These are phyloP conservation scores for Ganoderma resinaceum DNA, from an alignment of 1,284 basidiomycete genomes.

Conservation along the genomic window DNA sequence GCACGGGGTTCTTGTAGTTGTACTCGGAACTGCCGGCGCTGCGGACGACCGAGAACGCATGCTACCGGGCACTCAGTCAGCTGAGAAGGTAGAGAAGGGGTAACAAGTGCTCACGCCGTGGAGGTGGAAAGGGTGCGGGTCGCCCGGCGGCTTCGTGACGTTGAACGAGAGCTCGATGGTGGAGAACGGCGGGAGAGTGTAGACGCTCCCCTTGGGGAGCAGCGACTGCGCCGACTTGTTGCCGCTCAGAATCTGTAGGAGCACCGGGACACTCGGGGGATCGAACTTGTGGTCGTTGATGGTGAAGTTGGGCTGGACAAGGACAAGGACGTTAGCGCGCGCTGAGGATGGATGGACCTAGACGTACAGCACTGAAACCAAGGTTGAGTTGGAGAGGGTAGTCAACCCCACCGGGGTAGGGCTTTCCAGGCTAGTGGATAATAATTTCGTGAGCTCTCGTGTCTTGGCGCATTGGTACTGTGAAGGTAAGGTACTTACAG, in stretches of 20 bases:
- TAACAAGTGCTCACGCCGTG: conserved; percentile 46
- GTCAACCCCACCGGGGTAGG: conserved; percentile 39
- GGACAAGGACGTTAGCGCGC: neutral
- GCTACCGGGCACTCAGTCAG: conserved; percentile 8
- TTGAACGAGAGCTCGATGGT: conserved; percentile 46
- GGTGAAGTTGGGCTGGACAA: conserved; percentile 27
- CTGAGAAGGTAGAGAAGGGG: neutral
- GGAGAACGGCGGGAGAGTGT: conserved; percentile 37
- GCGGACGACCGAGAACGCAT: conserved; percentile 28
- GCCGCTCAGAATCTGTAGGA: conserved; percentile 47
- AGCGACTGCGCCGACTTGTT: conserved; percentile 38
- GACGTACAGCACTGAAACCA: conserved; percentile 17
- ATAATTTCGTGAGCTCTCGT: neutral
- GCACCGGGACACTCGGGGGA: conserved; percentile 41
- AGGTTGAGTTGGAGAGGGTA: conserved; percentile 33
- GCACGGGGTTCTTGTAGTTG: conserved; percentile 47
- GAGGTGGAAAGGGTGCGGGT: conserved; percentile 49
- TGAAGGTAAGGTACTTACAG: conserved; percentile 10
- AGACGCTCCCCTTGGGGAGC: conserved; percentile 43
- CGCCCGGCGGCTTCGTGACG: conserved; percentile 32
- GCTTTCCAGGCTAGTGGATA: conserved; percentile 35
- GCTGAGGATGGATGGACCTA: neutral
- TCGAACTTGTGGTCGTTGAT: conserved; percentile 40
- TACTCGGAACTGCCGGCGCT: conserved; percentile 30
- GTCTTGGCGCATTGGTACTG: too few relatives aligned